Conservation (phyloP, 2,329 filamentous ascomycete genomes). For the Colletotrichum sojae region DNA sequence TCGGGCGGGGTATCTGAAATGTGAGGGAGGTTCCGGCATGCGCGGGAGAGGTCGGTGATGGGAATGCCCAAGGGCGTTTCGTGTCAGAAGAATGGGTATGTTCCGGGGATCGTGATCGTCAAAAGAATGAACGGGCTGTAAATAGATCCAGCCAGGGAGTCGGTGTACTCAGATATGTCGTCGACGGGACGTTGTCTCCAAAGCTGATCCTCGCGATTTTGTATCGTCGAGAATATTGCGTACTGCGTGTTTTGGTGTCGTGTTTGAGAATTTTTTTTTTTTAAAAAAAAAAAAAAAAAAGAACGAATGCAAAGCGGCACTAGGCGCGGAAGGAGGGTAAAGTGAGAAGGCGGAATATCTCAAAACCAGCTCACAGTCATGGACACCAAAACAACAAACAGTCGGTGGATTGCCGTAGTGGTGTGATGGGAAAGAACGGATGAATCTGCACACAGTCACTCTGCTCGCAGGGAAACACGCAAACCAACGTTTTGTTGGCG, state of each 20-base stretch:
- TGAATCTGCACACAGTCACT: slow-evolving; percentile 40
- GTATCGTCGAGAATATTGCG: slow-evolving; percentile 5
- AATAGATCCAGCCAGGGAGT: slow-evolving; percentile 29
- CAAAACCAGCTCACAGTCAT: slow-evolving; percentile 38
- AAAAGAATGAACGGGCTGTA: slow-evolving; percentile 39
- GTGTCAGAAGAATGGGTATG: slow-evolving; percentile 3
- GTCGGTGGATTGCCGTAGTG: slow-evolving; percentile 13
- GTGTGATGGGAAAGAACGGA: slow-evolving; percentile 39
- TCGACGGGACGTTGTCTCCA: slow-evolving; percentile 1
- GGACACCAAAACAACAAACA: slow-evolving; percentile 17
- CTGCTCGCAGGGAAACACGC: slow-evolving; percentile 28
- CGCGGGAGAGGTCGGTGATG: slow-evolving; percentile 15
- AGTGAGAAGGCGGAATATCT: slow-evolving; percentile 29
- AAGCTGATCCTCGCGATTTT: slow-evolving; percentile 1
- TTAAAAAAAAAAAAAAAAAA: too few species aligned
- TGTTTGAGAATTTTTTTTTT: slow-evolving; percentile 12
- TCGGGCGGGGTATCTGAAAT: slow-evolving; percentile 31
- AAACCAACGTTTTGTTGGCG: slow-evolving; percentile 3
- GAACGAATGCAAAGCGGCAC: slow-evolving; percentile 41
- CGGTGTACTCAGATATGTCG: slow-evolving; percentile 17
- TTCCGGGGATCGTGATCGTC: slow-evolving; percentile 20
- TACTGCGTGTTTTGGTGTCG: slow-evolving; percentile 8
- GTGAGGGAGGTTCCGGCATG: slow-evolving; percentile 3
- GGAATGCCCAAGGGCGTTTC: slow-evolving; percentile 20
- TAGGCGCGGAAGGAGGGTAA: slow-evolving; percentile 40